Evolutionary conservation across 2,329 filamentous ascomycete genomes (phyloP).

Genomic region (Colletotrichum chlorophyti): DNA sequence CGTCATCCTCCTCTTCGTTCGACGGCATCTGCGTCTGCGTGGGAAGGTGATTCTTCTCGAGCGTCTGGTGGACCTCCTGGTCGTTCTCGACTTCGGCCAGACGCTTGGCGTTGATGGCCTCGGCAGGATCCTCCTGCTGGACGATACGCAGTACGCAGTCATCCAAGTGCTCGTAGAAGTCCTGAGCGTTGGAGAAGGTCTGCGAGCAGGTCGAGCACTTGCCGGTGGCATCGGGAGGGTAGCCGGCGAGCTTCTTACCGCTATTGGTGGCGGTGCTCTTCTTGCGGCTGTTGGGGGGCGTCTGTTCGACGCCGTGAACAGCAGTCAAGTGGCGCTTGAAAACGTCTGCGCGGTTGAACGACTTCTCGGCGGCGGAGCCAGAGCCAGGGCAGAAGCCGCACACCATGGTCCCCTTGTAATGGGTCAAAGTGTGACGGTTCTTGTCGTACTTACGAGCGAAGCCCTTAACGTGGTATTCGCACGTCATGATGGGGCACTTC

Average conservation of each 20-base stretch:
- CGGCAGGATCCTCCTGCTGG: conserved; percentile 73
- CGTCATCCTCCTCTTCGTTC: conserved; percentile 55
- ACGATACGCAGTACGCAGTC: conserved; percentile 76
- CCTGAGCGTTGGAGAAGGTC: conserved; percentile 91
- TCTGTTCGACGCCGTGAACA: conserved; percentile 92
- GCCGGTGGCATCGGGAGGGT: conserved; percentile 81
- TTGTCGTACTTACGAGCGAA: conserved; percentile 97
- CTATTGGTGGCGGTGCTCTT: conserved; percentile 55
- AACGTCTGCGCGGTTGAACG: conserved; percentile 92
- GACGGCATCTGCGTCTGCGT: conserved; percentile 46
- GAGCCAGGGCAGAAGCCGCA: conserved; percentile 93
- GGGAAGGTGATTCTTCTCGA: conserved; percentile 69
- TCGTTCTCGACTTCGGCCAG: conserved; percentile 72
- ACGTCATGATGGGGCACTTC: conserved; percentile 91
- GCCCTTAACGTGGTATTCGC: conserved; percentile 90
- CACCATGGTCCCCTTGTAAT: conserved; percentile 98
- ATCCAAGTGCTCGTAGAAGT: conserved; percentile 97
- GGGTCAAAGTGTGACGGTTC: conserved; percentile 90
- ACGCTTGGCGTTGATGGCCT: conserved; percentile 72
- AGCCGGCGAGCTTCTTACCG: conserved; percentile 72
- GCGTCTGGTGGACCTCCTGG: conserved; percentile 64
- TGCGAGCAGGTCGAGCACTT: conserved; percentile 95
- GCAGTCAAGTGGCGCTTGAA: conserved; percentile 94
- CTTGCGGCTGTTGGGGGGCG: conserved; percentile 88
- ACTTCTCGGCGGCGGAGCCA: conserved; percentile 89